Evolutionary conservation across 371 early-diverging fungal genomes (phyloP), one percentile per base, ranked within the genome.

Genomic region (Mortierella polycephala): DNA sequence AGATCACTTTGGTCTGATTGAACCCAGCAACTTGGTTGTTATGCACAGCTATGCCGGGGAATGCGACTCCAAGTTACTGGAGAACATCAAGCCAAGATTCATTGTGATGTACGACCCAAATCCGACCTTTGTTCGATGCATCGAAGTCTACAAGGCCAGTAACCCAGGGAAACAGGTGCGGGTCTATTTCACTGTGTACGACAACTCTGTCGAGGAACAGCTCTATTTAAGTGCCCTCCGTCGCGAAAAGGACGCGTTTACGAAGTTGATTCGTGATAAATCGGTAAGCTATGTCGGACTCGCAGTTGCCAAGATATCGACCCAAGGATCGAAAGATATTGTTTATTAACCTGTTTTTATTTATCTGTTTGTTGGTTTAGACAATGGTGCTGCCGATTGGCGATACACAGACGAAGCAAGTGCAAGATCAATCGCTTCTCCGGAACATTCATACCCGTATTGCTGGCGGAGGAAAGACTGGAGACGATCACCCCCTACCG

Each of bases 201-300:
- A 95, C 59, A 92, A 97, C 81, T 96, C 96, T 5, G 87, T 96
- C 0, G 99, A 99, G 83, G 99, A 99, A 82, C 98, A 99, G 76
- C 85, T 87, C 21, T 99, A 96, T 71, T 79, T 99, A 40, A 91
- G 91, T 44, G 71, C 84, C 1, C 92, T 99, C 60, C 86, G 96
- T 30, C 88, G 88, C 54, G 99, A 99, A 81, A 98, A 98, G 76
- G 91, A 93, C 59, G 90, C 95, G 0, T 99, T 99, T 86, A 98
- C 99, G 75, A 90, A 84, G 49, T 74, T 99, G 18, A 99, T 99
- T 67, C 83, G 88, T 10, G 95, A 96, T 62, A 96, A 96, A 81
- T 92, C 95, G 57, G 94, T 87, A 84, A 77, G 85, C 69, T 20
- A 42, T 14, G 21, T 23, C 30, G 44, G 13, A 21, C 18, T 13